Conservation (phyloP, 352 stramenopile genomes). For the Phytopythium oedochilum region DNA sequence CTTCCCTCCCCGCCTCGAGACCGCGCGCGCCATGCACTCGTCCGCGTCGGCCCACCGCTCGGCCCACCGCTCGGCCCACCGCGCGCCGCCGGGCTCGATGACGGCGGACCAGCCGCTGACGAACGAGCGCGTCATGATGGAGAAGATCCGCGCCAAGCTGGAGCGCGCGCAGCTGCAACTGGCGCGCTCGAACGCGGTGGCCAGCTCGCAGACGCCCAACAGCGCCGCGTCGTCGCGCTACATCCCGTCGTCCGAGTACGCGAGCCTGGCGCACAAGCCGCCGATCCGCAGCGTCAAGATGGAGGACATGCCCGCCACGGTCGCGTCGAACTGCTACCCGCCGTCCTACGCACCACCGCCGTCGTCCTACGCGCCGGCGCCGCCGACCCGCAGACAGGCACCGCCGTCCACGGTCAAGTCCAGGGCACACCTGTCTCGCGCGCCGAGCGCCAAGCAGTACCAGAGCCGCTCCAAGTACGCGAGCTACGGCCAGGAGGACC, state of each 20-base stretch:
- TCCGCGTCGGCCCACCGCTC: not conserved
- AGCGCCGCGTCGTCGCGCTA: constrained; percentile 20
- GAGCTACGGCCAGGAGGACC: constrained; percentile 13
- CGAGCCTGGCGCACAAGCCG: constrained; percentile 15
- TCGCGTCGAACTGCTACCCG: constrained; percentile 15
- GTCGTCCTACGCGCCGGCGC: constrained; percentile 9
- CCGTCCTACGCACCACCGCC: no score
- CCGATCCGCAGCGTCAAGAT: constrained; percentile 33
- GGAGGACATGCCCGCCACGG: constrained; percentile 33
- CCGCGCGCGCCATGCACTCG: not conserved
- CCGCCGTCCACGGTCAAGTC: constrained; percentile 7
- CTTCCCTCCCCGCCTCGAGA: no score
- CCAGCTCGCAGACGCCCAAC: constrained; percentile 14
- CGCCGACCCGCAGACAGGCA: constrained; percentile 6
- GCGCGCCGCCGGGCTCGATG: constrained; percentile 1
- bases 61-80: not conserved
- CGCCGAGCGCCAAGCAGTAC: constrained; percentile 27
- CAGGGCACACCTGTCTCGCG: constrained; percentile 9
- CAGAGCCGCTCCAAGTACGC: constrained; percentile 39
- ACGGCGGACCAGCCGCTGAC: constrained; percentile 20
- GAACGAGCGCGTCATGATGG: constrained; percentile 66
- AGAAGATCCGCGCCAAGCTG: constrained; percentile 66
- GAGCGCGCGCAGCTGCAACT: constrained; percentile 54
- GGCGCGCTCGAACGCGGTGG: constrained; percentile 21
- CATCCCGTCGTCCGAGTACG: constrained; percentile 32